Conservation (phyloP, 1,284 basidiomycete genomes). For the Cryptococcus sp. region DNA sequence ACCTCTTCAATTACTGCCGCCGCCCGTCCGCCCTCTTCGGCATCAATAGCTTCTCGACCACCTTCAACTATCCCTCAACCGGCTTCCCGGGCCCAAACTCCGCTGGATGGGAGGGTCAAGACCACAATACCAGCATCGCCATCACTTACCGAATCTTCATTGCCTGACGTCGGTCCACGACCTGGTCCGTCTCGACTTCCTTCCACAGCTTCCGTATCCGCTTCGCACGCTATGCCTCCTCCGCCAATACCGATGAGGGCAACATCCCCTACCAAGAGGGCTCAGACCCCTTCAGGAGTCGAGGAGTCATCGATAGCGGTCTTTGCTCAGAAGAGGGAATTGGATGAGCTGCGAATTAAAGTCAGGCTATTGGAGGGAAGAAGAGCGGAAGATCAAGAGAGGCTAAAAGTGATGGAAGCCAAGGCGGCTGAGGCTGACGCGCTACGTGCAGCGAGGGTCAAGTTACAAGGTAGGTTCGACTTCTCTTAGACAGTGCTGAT, state of each 20-base stretch:
- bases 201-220: slow-evolving; percentile 12
- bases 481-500: neutral
- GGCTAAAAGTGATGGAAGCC: slow-evolving; percentile 77
- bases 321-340: slow-evolving; percentile 41
- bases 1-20: slow-evolving; percentile 7
- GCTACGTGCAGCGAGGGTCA: slow-evolving; percentile 78
- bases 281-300: slow-evolving; percentile 14
- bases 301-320: slow-evolving; percentile 11
- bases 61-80: slow-evolving; percentile 16
- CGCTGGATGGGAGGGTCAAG: neutral
- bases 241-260: neutral
- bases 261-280: neutral
- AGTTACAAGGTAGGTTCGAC: slow-evolving; percentile 61
- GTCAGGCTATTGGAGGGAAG: slow-evolving; percentile 79
- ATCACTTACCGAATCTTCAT: neutral
- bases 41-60: slow-evolving; percentile 11
- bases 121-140: neutral
- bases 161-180: slow-evolving; percentile 1
- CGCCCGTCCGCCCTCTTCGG: slow-evolving; percentile 1
- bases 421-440: slow-evolving; percentile 76
- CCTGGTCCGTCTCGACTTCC: slow-evolving; percentile 7
- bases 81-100: neutral
- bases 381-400: slow-evolving; percentile 77
- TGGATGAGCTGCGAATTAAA: slow-evolving; percentile 78
- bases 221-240: slow-evolving; percentile 5